Evolutionary conservation across 106 monocot genomes (phyloP).

Genomic region (Dioscorea zingiberensis): DNA sequence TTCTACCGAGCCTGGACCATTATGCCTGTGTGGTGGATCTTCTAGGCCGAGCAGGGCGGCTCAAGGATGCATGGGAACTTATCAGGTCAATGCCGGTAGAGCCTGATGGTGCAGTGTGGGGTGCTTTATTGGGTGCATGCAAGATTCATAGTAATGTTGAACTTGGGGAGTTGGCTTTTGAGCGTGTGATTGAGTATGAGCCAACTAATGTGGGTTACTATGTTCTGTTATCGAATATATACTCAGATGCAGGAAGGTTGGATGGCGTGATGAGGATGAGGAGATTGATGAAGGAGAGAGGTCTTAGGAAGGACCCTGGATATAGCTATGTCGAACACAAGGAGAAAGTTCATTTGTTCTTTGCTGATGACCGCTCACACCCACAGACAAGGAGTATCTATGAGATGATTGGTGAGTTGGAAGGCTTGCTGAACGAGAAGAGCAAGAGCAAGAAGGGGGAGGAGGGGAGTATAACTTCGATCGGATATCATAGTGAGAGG

Average conservation of each 20-base stretch:
- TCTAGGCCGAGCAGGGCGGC: slow-evolving; percentile 59
- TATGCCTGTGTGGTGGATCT: slow-evolving; percentile 81
- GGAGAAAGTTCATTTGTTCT: slow-evolving; percentile 59
- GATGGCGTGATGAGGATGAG: slow-evolving; percentile 52
- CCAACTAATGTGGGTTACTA: slow-evolving; percentile 78
- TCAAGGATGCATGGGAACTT: slow-evolving; percentile 43
- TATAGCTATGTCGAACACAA: slow-evolving; percentile 60
- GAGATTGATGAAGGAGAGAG: slow-evolving; percentile 45
- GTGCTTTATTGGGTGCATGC: slow-evolving; percentile 66
- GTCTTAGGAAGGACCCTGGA: slow-evolving; percentile 70
- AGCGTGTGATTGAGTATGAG: slow-evolving; percentile 39
- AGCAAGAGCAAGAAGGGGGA: neutral
- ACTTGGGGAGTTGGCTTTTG: slow-evolving; percentile 52
- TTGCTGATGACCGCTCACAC: slow-evolving; percentile 80
- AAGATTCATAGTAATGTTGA: slow-evolving; percentile 66
- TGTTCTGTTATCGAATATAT: slow-evolving; percentile 64
- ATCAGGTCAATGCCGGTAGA: slow-evolving; percentile 46
- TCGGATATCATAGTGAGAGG: slow-evolving; percentile 67
- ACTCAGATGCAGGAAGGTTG: slow-evolving; percentile 36
- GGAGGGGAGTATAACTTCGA: neutral
- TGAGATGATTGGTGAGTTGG: slow-evolving; percentile 32
- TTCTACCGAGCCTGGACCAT: slow-evolving; percentile 42
- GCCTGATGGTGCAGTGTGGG: slow-evolving; percentile 80
- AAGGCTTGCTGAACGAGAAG: slow-evolving; percentile 16
- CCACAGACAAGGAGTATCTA: slow-evolving; percentile 43